phyloP scores from a whole-genome alignment of 495 filamentous ascomycete genomes.

The Podospora conica region DNA sequence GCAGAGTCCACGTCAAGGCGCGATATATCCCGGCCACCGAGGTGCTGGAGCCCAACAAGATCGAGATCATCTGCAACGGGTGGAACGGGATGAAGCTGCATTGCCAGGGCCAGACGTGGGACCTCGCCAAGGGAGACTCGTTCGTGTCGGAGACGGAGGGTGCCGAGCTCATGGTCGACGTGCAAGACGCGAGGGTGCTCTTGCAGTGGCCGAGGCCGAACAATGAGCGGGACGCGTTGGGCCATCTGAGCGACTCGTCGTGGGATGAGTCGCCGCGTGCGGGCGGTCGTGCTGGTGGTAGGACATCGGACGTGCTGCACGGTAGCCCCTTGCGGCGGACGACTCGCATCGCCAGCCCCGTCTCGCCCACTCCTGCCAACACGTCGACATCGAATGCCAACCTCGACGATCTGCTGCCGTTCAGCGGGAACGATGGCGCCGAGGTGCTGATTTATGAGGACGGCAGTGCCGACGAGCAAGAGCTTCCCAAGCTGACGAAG shows the following conservation, averaged over 20 bases:
- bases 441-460: slow-evolving; percentile 55
- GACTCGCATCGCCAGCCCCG: slow-evolving; percentile 58
- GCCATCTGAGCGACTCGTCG: slow-evolving; percentile 56
- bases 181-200: slow-evolving; percentile 84
- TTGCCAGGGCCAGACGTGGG: slow-evolving; percentile 82
- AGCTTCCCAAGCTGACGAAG: slow-evolving; percentile 26
- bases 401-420: slow-evolving; percentile 28
- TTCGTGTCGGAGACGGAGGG: slow-evolving; percentile 87
- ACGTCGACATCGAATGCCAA: slow-evolving; percentile 24
- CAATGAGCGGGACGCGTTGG: slow-evolving; percentile 54
- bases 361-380: slow-evolving; percentile 64
- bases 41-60: slow-evolving; percentile 56
- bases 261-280: slow-evolving; percentile 58
- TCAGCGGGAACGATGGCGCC: slow-evolving; percentile 19
- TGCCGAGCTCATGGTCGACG: slow-evolving; percentile 91
- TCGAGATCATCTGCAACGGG: slow-evolving; percentile 83
- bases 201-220: slow-evolving; percentile 74
- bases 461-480: slow-evolving; percentile 41
- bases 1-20: slow-evolving; percentile 85
- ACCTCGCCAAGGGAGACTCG: slow-evolving; percentile 78
- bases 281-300: slow-evolving; percentile 23
- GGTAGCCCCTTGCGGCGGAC: slow-evolving; percentile 65
- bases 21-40: slow-evolving; percentile 64
- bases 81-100: slow-evolving; percentile 96
- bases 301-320: slow-evolving; percentile 31